A percentile compares a stretch with the other conserved stretches of the same genome.
These are phyloP conservation scores for Suaeda aralocaspica DNA, from an alignment of 148 eudicot species.

Conservation along the genomic window DNA sequence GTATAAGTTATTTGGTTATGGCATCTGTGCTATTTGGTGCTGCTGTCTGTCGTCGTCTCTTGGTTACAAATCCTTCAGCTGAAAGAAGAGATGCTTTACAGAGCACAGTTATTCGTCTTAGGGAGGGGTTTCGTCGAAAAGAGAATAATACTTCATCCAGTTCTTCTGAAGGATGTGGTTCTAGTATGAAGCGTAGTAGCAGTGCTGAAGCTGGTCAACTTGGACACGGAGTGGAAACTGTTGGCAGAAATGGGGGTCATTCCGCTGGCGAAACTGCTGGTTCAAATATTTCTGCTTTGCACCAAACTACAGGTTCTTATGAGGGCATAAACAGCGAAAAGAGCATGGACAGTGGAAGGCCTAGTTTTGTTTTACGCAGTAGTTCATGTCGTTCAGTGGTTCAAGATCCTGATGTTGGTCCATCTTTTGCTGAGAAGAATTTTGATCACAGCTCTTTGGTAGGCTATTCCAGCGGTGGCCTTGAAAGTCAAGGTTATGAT, in stretches of 20 bases:
- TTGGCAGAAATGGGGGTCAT: constrained; percentile 35
- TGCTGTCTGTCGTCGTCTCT: constrained; percentile 90
- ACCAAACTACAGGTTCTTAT: constrained; percentile 39
- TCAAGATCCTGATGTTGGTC: constrained; percentile 85
- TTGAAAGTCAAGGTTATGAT: constrained; percentile 89
- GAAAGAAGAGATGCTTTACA: constrained; percentile 98
- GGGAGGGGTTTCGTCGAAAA: constrained; percentile 90
- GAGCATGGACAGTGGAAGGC: constrained; percentile 96
- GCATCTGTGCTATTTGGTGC: constrained; percentile 96
- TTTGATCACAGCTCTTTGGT: constrained; percentile 56
- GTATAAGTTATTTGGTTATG: constrained; percentile 91
- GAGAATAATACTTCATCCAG: constrained; percentile 89
- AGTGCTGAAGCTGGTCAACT: constrained; percentile 95
- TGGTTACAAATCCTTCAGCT: constrained; percentile 80
- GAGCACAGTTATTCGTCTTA: constrained; percentile 88
- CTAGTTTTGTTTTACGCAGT: constrained; percentile 78
- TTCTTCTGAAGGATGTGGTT: constrained; percentile 94
- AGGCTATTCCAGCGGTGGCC: constrained; percentile 76
- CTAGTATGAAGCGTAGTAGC: constrained; percentile 95
- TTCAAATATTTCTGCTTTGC: constrained; percentile 46
- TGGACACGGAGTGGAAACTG: constrained; percentile 47
- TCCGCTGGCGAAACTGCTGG: constrained; percentile 61
- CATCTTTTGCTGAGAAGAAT: constrained; percentile 54
- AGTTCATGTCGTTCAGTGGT: constrained; percentile 84
- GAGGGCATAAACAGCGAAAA: constrained; percentile 88